Conservation (phyloP, 495 filamentous ascomycete species). For the Friedmanniomyces simplex region DNA sequence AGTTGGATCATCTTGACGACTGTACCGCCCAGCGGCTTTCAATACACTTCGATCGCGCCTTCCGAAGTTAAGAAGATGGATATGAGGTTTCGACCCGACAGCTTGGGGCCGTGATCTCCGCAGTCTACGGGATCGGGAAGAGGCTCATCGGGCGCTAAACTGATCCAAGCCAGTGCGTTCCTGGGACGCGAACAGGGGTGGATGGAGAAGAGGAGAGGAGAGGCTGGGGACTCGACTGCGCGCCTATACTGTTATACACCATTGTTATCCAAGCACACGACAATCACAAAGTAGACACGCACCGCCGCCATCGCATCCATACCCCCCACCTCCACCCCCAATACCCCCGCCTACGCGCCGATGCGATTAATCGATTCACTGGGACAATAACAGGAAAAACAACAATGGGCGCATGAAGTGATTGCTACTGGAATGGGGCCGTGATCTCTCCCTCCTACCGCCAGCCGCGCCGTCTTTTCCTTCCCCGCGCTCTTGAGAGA, state of each 20-base stretch:
- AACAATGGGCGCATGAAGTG: too few species aligned
- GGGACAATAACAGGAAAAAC: too few species aligned
- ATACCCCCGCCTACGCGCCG: background rate
- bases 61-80: too few species aligned
- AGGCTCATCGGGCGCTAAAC: background rate
- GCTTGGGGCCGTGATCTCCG: too few species aligned
- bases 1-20: constrained; percentile 89
- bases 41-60: too few species aligned
- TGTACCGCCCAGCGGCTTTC: background rate
- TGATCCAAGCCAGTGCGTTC: background rate
- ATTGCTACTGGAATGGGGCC: background rate
- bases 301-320: too few species aligned
- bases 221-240: background rate
- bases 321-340: too few species aligned
- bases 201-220: too few species aligned
- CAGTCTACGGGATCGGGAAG: background rate
- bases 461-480: background rate
- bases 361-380: background rate
- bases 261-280: too few species aligned
- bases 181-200: background rate
- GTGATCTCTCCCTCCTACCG: background rate
- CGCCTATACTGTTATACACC: too few species aligned
- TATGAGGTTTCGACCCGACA: too few species aligned
- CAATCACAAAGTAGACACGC: too few species aligned
- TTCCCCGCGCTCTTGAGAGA: background rate